Conservation (phyloP, 441 rosid species). For the Pelargonium australe region DNA sequence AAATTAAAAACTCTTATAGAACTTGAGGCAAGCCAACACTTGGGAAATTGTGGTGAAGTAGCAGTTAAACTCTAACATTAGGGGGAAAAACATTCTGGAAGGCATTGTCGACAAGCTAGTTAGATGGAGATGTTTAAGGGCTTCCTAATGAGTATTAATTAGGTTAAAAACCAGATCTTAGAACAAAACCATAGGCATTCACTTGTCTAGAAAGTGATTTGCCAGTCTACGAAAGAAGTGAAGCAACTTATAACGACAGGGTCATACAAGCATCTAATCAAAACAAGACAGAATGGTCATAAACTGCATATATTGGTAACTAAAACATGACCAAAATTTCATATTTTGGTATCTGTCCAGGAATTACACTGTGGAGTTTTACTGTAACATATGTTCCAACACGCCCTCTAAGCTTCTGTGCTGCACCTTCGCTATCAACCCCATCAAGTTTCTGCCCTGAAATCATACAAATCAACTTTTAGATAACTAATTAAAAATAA, state of each 20-base stretch:
- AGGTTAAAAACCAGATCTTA: background rate
- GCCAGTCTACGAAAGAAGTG: background rate
- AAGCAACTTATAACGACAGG: background rate
- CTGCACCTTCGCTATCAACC: constrained; percentile 67
- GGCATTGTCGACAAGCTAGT: background rate
- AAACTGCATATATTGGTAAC: background rate
- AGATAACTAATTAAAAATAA: background rate
- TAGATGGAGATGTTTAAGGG: background rate
- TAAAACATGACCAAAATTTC: background rate
- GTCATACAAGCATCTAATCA: background rate
- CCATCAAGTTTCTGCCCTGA: constrained; percentile 72
- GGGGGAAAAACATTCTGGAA: background rate
- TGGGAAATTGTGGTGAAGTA: background rate
- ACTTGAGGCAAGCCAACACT: background rate
- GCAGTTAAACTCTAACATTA: background rate
- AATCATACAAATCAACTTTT: constrained; percentile 12
- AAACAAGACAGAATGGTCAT: background rate
- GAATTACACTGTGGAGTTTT: constrained; percentile 57
- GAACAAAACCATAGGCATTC: background rate
- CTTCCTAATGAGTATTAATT: background rate
- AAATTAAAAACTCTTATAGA: background rate
- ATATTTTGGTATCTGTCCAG: constrained; percentile 10
- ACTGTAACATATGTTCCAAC: constrained; percentile 73
- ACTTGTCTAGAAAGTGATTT: background rate
- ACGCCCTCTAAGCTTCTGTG: constrained; percentile 76